Conservation (phyloP, 148 eudicot species). For the Beta vulgaris region DNA sequence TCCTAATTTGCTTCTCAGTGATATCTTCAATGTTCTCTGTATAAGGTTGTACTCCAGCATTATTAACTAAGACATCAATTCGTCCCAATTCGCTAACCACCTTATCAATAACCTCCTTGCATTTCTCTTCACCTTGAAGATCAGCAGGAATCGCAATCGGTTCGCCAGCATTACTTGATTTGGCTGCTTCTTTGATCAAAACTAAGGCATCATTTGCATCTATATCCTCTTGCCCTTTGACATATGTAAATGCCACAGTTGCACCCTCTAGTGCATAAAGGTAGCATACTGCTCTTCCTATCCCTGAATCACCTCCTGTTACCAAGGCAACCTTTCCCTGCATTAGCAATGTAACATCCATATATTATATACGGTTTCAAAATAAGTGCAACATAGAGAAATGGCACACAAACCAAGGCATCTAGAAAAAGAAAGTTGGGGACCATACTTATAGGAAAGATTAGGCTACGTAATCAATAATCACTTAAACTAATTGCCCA, state of each 20-base stretch:
- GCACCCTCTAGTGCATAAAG: conserved; percentile 66
- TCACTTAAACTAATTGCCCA: no score
- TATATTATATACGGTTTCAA: no score
- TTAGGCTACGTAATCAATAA: no score
- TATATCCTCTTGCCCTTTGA: conserved; percentile 48
- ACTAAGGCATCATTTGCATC: conserved; percentile 50
- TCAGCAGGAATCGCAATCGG: conserved; percentile 60
- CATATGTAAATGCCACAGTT: conserved; percentile 73
- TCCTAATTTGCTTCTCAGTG: conserved; percentile 48
- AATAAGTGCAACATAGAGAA: no score
- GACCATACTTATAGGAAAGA: no score
- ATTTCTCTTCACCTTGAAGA: conserved; percentile 52
- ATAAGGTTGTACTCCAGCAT: conserved; percentile 57
- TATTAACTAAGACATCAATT: conserved; percentile 66
- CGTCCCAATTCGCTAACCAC: conserved; percentile 53
- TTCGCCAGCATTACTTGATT: conserved; percentile 40
- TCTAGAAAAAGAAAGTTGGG: no score
- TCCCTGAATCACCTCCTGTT: conserved; percentile 78
- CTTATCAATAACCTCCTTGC: conserved; percentile 54
- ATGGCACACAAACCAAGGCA: no score
- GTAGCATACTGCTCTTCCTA: conserved; percentile 63
- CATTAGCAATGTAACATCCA: not conserved
- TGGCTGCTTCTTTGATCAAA: conserved; percentile 40
- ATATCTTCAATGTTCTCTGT: conserved; percentile 51
- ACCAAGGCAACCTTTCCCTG: conserved; percentile 75